These are phyloP conservation scores for Hemisphaericaspora lyxosophila DNA, from an alignment of 1,139 yeast genomes.

Conservation along the genomic window DNA sequence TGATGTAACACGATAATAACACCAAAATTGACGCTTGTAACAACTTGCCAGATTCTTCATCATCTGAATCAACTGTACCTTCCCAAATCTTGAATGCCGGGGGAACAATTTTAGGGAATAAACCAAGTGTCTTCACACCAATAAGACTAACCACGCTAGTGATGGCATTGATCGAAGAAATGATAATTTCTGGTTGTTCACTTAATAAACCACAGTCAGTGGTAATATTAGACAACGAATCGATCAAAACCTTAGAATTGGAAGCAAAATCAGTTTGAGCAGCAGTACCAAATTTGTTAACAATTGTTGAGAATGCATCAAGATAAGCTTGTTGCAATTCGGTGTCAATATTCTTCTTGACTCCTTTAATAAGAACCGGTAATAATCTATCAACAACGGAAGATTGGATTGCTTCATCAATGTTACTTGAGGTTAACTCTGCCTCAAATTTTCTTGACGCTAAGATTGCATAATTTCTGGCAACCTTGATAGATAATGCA, in stretches of 20 bases:
- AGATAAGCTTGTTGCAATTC: constrained; percentile 67
- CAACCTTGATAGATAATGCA: constrained; percentile 36
- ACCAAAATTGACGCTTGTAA: constrained; percentile 68
- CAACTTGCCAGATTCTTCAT: constrained; percentile 30
- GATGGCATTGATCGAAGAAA: constrained; percentile 73
- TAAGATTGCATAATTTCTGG: constrained; percentile 56
- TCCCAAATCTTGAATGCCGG: constrained; percentile 65
- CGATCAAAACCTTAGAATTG: constrained; percentile 48
- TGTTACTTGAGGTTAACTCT: constrained; percentile 44
- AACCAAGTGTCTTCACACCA: constrained; percentile 86
- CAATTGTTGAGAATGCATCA: constrained; percentile 64
- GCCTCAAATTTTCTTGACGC: constrained; percentile 68
- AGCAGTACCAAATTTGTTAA: constrained; percentile 57
- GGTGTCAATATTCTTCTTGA: constrained; percentile 36
- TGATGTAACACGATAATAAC: constrained; percentile 71
- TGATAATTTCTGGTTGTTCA: constrained; percentile 58
- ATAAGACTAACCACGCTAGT: constrained; percentile 67
- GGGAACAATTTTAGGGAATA: constrained; percentile 80
- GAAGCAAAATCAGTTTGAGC: constrained; percentile 29
- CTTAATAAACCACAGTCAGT: constrained; percentile 54
- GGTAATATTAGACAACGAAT: constrained; percentile 53
- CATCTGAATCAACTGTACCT: constrained; percentile 25
- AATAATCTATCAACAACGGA: constrained; percentile 47
- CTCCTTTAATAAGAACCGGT: constrained; percentile 48
- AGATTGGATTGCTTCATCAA: constrained; percentile 42